Evolutionary conservation across 495 filamentous ascomycete genomes (phyloP).

Genomic region (Glarea lozoyensis): DNA sequence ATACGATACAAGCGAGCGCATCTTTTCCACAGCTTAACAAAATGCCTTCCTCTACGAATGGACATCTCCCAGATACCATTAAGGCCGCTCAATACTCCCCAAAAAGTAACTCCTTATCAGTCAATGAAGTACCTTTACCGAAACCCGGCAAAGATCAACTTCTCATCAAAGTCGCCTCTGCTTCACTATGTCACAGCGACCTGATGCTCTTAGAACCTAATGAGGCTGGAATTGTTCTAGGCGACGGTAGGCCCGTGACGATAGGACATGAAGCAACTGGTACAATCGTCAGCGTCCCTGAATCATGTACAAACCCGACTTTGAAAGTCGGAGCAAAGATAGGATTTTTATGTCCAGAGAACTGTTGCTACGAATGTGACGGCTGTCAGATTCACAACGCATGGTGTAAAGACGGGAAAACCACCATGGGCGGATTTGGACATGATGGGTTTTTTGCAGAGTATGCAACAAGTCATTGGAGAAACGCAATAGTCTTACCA

Average conservation of each 20-base stretch:
- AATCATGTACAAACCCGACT: conserved; percentile 11
- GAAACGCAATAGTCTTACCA: conserved; percentile 27
- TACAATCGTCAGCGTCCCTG: conserved; percentile 25
- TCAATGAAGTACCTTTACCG: neutral
- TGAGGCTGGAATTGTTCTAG: neutral
- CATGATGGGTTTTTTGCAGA: conserved; percentile 31
- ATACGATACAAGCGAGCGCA: too few relatives aligned
- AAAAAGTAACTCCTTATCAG: neutral
- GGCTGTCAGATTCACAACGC: conserved; percentile 29
- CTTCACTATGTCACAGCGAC: conserved; percentile 1
- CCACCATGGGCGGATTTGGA: conserved; percentile 25
- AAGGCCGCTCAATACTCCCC: neutral
- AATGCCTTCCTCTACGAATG: too few relatives aligned
- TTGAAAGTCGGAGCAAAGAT: conserved; percentile 28
- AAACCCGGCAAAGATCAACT: neutral
- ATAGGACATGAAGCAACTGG: conserved; percentile 31
- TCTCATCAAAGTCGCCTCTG: neutral
- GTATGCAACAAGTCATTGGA: conserved; percentile 26
- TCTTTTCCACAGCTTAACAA: too few relatives aligned
- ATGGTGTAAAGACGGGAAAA: conserved; percentile 26
- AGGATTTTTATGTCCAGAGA: conserved; percentile 27
- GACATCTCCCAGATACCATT: neutral
- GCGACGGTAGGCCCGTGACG: conserved; percentile 12
- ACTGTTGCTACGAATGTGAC: conserved; percentile 28
- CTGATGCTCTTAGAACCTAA: conserved; percentile 4